Evolutionary conservation across 139 green algal species (phyloP), one percentile per base, ranked within the genome.

Genomic region (Trebouxia sp.): DNA sequence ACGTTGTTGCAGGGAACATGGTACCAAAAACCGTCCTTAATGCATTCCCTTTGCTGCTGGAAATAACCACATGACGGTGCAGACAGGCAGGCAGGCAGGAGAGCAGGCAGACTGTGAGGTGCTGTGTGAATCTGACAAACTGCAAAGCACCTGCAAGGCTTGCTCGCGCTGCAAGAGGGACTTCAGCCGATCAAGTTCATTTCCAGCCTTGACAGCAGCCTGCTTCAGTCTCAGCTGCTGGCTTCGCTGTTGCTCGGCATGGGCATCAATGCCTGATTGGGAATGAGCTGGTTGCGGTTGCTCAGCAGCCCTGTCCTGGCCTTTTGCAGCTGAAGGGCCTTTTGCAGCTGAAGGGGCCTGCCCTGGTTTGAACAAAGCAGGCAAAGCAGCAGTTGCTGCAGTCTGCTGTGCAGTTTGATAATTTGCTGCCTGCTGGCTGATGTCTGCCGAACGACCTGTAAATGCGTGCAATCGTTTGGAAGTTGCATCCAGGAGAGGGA

Each of bases 171-270:
- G 62, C 32, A 72, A 35, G 32, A 72, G 35, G 8, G 32, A 32
- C 15, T 42, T 72, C 6, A 72, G 62, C 62, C 62, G 42, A 35
- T 72, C 62, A 72, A 72, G 62, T 35, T 72, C 62, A 45, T 28
- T 24, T 26, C 43, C 62, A 45, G 62, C 62, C 37, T 39, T 45
- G 20, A 72, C 62, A 30, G 62, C 62, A 72, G 62, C 62, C 37
- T 72, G 62, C 32, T 72, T 72, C 17, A 42, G 62, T 17, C 43
- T 72, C 32, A 72, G 62, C 32, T 43, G 32, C 26, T 72, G 62
- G 32, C 43, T 35, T 26, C 62, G 37, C 6, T 22, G 32, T 72
- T 72, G 62, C 62, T 72, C 32, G 5, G 62, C 62, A 72, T 45
- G 4, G 37, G 62, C 62, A 43, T 72, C 43, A 8, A 72, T 35